Percentiles rank a stretch among this genome's conserved stretches.
phyloP scores from a whole-genome alignment of 1,284 basidiomycete genomes.

The Rhodotorula sp. region DNA sequence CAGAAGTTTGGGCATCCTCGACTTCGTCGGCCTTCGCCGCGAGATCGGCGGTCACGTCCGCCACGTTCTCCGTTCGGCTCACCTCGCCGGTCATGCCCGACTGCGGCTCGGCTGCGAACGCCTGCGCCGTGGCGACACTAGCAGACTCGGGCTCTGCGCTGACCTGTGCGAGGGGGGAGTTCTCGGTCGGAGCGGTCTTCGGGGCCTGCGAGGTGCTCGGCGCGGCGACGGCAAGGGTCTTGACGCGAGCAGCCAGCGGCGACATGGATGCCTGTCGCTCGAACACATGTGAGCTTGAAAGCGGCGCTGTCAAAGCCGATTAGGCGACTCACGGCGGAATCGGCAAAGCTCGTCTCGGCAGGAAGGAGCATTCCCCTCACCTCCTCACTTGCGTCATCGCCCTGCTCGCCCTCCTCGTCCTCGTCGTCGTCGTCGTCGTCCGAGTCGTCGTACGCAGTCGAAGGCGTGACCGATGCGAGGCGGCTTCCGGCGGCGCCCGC shows the following conservation, averaged over 20 bases:
- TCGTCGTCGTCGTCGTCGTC: slow-evolving; percentile 20
- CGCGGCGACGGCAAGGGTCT: neutral
- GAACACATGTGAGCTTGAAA: neutral
- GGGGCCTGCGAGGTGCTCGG: neutral
- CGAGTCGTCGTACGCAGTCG: slow-evolving; percentile 29
- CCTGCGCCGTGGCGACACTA: no score
- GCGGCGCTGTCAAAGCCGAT: no score
- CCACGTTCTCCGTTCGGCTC: no score
- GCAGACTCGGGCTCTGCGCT: no score
- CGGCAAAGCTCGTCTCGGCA: neutral
- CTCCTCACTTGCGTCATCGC: slow-evolving; percentile 4
- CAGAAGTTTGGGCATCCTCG: neutral
- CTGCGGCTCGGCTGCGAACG: no score
- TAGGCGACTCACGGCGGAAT: neutral
- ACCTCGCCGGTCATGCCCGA: no score
- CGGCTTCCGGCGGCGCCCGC: neutral
- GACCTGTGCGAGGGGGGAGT: no score
- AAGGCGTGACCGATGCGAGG: slow-evolving; percentile 8
- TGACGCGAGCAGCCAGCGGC: slow-evolving; percentile 23
- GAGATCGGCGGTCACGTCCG: neutral
- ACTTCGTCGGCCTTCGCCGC: neutral
- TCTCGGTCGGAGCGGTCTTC: no score
- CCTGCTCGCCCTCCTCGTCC: neutral
- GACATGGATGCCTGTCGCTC: slow-evolving; percentile 15
- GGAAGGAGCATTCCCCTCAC: slow-evolving; percentile 14